Evolutionary conservation across 768 basidiomycete species (phyloP).

Genomic region (Termitomyces sp.): DNA sequence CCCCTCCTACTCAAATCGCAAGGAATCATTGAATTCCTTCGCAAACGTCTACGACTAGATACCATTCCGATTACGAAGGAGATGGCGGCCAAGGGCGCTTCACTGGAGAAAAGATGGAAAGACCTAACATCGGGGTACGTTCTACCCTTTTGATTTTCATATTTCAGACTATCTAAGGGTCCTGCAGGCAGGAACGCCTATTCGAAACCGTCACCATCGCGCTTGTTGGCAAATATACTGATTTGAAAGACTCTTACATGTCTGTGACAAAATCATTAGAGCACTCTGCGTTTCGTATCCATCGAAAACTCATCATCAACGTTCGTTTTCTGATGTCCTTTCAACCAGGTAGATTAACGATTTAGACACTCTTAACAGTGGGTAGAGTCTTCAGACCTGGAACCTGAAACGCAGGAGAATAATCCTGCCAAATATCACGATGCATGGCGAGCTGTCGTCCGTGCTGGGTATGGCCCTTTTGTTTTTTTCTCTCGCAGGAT

Average conservation of each 20-base stretch:
- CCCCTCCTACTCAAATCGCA: constrained; percentile 89
- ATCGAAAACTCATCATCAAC: constrained; percentile 75
- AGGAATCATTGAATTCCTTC: constrained; percentile 84
- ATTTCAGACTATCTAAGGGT: background rate
- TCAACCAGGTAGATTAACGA: background rate
- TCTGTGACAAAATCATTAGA: constrained; percentile 95
- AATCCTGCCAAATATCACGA: constrained; percentile 91
- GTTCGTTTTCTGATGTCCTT: constrained; percentile 37
- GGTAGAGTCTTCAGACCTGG: constrained; percentile 94
- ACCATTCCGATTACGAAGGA: constrained; percentile 48
- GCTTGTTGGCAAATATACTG: constrained; percentile 96
- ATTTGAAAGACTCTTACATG: constrained; percentile 98
- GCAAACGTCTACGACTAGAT: constrained; percentile 74
- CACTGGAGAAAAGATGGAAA: constrained; percentile 75
- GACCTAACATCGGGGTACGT: constrained; percentile 77
- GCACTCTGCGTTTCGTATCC: constrained; percentile 93
- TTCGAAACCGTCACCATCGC: constrained; percentile 88
- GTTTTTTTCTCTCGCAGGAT: background rate
- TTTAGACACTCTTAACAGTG: constrained; percentile 47
- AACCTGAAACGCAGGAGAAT: constrained; percentile 72
- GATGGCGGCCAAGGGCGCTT: constrained; percentile 58
- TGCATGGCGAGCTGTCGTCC: constrained; percentile 90
- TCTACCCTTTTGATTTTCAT: background rate
- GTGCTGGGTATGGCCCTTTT: constrained; percentile 62
- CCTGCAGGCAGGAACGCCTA: constrained; percentile 81